Conservation (phyloP, 768 basidiomycete genomes). For the Pholiota conissans region DNA sequence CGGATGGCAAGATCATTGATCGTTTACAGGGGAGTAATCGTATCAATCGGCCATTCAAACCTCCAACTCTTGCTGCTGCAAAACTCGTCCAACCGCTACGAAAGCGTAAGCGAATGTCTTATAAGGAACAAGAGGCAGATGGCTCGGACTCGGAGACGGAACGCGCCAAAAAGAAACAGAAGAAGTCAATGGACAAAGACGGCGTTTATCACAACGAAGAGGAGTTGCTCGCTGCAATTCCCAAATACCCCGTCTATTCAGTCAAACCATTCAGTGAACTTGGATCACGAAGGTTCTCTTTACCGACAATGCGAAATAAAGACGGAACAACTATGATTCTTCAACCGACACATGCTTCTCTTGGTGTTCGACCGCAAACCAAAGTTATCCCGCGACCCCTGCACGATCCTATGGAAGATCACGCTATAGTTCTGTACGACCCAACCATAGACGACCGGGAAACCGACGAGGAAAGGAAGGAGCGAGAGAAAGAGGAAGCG, state of each 20-base stretch:
- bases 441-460: constrained; percentile 93
- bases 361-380: constrained; percentile 82
- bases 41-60: constrained; percentile 80
- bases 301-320: constrained; percentile 78
- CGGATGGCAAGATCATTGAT: constrained; percentile 67
- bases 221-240: constrained; percentile 60
- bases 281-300: constrained; percentile 64
- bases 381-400: constrained; percentile 86
- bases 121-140: constrained; percentile 68
- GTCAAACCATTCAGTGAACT: constrained; percentile 74
- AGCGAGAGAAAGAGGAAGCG: constrained; percentile 71
- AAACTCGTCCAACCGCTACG: constrained; percentile 66
- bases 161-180: constrained; percentile 59
- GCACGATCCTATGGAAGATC: constrained; percentile 97
- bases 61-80: constrained; percentile 51
- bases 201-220: constrained; percentile 59
- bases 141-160: constrained; percentile 61
- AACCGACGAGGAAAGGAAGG: constrained; percentile 81
- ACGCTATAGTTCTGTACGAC: constrained; percentile 96
- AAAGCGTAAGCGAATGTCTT: constrained; percentile 87
- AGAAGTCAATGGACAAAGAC: constrained; percentile 56
- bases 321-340: constrained; percentile 62
- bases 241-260: constrained; percentile 77
- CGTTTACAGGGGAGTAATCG: constrained; percentile 71
- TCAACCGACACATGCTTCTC: constrained; percentile 63